Evolutionary conservation across 768 basidiomycete species (phyloP).

Genomic region (Boletus reticuloceps): DNA sequence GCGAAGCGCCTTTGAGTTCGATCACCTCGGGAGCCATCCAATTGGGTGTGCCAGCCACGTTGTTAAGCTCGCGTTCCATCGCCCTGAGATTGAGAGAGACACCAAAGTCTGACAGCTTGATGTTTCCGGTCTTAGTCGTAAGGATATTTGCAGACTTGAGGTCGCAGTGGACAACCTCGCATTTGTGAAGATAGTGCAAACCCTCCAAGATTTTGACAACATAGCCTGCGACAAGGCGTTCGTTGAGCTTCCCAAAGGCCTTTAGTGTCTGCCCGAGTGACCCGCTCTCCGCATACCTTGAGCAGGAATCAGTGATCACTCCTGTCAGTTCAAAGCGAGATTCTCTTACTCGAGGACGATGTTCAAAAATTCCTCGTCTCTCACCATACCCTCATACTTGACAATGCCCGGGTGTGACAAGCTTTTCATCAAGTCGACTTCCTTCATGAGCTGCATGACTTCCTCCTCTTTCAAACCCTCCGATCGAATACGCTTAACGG

Average conservation of each 20-base stretch:
- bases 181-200: constrained; percentile 85
- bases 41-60: constrained; percentile 92
- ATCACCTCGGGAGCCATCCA: constrained; percentile 99
- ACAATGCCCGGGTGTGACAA: constrained; percentile 94
- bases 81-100: constrained; percentile 94
- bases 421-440: constrained; percentile 90
- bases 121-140: constrained; percentile 97
- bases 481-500: constrained; percentile 93
- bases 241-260: constrained; percentile 92
- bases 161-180: constrained; percentile 95
- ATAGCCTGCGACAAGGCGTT: constrained; percentile 87
- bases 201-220: constrained; percentile 97
- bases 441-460: constrained; percentile 86
- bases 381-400: constrained; percentile 94
- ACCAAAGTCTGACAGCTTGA: constrained; percentile 96
- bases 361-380: constrained; percentile 84
- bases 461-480: constrained; percentile 91
- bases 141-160: constrained; percentile 98
- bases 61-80: constrained; percentile 80
- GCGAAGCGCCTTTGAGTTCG: constrained; percentile 89
- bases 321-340: background rate
- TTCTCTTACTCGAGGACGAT: constrained; percentile 87
- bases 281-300: constrained; percentile 93
- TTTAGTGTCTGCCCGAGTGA: constrained; percentile 91
- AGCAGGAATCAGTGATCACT: constrained; percentile 14